These are phyloP conservation scores for Thelonectria blattea DNA, from an alignment of 2,329 filamentous ascomycete species.

Conservation along the genomic window DNA sequence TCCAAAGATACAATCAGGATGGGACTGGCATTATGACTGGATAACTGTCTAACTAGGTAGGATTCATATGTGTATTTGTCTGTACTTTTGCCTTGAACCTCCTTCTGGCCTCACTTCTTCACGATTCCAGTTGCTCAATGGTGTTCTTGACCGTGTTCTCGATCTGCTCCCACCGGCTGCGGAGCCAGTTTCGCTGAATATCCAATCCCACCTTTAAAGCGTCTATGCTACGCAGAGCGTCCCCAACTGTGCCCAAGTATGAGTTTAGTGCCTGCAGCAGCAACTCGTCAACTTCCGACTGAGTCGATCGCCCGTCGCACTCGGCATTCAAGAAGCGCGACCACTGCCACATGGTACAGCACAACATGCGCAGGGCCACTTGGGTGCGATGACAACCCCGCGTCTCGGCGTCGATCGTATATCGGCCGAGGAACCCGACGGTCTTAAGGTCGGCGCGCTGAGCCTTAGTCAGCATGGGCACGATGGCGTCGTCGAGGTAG, in stretches of 20 bases:
- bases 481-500: constrained; percentile 54
- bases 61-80: background rate
- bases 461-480: constrained; percentile 45
- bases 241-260: constrained; percentile 42
- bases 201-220: constrained; percentile 39
- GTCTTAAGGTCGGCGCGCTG: constrained; percentile 52
- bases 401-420: constrained; percentile 47
- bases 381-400: constrained; percentile 59
- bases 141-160: constrained; percentile 44
- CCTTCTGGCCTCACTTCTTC: background rate
- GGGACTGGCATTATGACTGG: background rate
- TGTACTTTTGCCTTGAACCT: background rate
- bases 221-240: constrained; percentile 41
- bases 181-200: constrained; percentile 47
- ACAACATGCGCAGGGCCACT: constrained; percentile 54
- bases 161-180: constrained; percentile 53
- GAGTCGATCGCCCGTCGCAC: constrained; percentile 54
- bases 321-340: constrained; percentile 50
- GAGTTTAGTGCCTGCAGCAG: constrained; percentile 47
- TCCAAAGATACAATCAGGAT: background rate
- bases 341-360: constrained; percentile 40
- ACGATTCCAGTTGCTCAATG: constrained; percentile 32
- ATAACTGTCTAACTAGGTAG: background rate
- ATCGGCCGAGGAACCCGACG: constrained; percentile 56
- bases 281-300: constrained; percentile 46